Evolutionary conservation across 2,329 filamentous ascomycete species (phyloP).

Genomic region (Sporothrix pseudoabietina): DNA sequence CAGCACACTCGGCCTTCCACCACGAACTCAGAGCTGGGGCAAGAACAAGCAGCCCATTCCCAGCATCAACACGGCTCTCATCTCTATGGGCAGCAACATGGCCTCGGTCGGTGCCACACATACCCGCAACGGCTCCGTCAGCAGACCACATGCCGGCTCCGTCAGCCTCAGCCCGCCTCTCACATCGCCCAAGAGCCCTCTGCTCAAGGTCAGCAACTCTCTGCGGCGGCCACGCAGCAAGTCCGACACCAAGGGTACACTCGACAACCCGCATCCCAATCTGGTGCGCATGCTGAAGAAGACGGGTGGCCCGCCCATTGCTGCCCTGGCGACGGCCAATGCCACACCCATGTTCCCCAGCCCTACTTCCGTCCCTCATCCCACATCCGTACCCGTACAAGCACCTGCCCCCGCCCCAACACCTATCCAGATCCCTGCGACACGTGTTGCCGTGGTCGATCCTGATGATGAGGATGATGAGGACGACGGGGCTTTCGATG

Average conservation of each 20-base stretch:
- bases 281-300: conserved; percentile 56
- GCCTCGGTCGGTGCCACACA: conserved; percentile 61
- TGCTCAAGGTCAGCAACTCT: conserved; percentile 52
- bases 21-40: conserved; percentile 55
- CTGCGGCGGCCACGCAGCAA: conserved; percentile 60
- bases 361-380: not conserved
- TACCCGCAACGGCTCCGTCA: conserved; percentile 62
- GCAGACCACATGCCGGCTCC: conserved; percentile 37
- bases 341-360: conserved; percentile 31
- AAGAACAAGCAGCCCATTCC: conserved; percentile 53
- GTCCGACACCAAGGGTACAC: conserved; percentile 51
- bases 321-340: conserved; percentile 49
- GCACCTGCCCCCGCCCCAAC: not conserved
- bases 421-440: conserved; percentile 30
- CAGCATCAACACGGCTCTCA: conserved; percentile 61
- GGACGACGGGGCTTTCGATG: conserved; percentile 63
- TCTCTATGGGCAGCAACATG: conserved; percentile 57
- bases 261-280: conserved; percentile 46
- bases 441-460: conserved; percentile 36
- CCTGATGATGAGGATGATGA: conserved; percentile 59
- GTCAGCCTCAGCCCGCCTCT: conserved; percentile 43
- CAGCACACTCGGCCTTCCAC: conserved; percentile 55
- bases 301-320: conserved; percentile 57
- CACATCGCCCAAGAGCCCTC: conserved; percentile 51
- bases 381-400: not conserved